Percentiles rank a stretch among this genome's conserved stretches.
Conservation (phyloP, 768 basidiomycete genomes). For the Boletus subcaerulescens region DNA sequence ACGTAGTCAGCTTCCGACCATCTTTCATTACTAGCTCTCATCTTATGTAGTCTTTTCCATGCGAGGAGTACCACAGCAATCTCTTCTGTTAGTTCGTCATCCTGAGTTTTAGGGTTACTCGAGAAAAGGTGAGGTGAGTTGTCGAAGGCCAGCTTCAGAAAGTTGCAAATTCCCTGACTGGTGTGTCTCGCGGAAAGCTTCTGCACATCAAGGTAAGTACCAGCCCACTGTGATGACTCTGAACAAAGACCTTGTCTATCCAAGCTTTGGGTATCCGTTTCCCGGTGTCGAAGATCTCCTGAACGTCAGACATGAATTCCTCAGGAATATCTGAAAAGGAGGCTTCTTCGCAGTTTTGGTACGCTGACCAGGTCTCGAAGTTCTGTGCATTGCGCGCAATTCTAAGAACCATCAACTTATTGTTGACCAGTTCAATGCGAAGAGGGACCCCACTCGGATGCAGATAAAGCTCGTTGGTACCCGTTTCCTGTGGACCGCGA, state of each 20-base stretch:
- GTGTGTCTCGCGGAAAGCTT: conserved; percentile 2
- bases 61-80: conserved; percentile 41
- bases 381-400: conserved; percentile 47
- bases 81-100: conserved; percentile 34
- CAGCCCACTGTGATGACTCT: neutral
- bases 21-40: conserved; percentile 45
- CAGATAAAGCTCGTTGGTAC: conserved; percentile 39
- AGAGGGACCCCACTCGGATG: conserved; percentile 40
- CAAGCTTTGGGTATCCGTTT: conserved; percentile 40
- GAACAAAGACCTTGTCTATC: conserved; percentile 37
- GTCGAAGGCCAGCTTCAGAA: conserved; percentile 32
- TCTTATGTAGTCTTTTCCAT: conserved; percentile 43
- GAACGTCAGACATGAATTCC: conserved; percentile 35
- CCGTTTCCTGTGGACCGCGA: conserved; percentile 12
- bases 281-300: conserved; percentile 37
- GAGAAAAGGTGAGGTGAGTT: conserved; percentile 42
- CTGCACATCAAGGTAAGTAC: conserved; percentile 5
- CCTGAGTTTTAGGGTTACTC: conserved; percentile 14
- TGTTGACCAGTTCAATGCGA: neutral
- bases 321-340: conserved; percentile 44
- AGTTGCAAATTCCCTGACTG: conserved; percentile 17
- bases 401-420: conserved; percentile 26
- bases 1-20: conserved; percentile 56
- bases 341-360: conserved; percentile 50
- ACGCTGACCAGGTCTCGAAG: conserved; percentile 51